These are phyloP conservation scores for Phytophthora litchii DNA, from an alignment of 352 stramenopile genomes.

Conservation along the genomic window DNA sequence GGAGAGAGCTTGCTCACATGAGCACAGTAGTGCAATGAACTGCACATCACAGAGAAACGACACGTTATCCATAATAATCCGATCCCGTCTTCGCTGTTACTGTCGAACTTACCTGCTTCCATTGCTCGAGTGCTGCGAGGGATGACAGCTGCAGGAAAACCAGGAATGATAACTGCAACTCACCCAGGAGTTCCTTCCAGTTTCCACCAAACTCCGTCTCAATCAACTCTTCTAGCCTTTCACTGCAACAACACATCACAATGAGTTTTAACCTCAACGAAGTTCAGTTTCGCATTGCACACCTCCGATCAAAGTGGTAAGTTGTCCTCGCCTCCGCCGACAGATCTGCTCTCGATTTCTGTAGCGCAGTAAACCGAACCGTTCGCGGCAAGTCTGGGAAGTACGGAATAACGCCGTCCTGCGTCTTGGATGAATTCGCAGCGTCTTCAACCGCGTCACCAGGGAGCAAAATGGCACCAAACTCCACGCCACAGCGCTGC, in stretches of 20 bases:
- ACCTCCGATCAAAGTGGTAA: constrained; percentile 86
- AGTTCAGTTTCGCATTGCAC: not conserved
- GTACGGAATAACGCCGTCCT: constrained; percentile 55
- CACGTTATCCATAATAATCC: not conserved
- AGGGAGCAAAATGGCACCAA: constrained; percentile 70
- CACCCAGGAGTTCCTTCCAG: constrained; percentile 89
- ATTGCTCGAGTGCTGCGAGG: constrained; percentile 92
- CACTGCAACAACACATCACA: constrained; percentile 27
- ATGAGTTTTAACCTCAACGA: not conserved
- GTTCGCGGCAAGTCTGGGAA: constrained; percentile 81
- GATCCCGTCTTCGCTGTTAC: too few relatives aligned
- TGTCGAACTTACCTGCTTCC: constrained; percentile 80
- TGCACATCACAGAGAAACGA: constrained; percentile 24
- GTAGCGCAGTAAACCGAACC: constrained; percentile 68
- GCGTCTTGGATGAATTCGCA: constrained; percentile 22
- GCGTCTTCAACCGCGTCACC: constrained; percentile 62
- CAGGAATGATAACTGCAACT: constrained; percentile 94
- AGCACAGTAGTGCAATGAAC: constrained; percentile 69
- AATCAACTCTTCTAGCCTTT: constrained; percentile 59
- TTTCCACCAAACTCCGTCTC: constrained; percentile 36
- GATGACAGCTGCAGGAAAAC: constrained; percentile 95
- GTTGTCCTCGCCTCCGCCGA: constrained; percentile 57
- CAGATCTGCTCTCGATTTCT: constrained; percentile 43
- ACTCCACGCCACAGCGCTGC: constrained; percentile 70
- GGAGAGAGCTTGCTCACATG: constrained; percentile 56